A percentile compares a stretch with the other conserved stretches of the same genome.
Conservation (phyloP, 192 early-diverging fungal species). For the Diversispora epigaea region DNA sequence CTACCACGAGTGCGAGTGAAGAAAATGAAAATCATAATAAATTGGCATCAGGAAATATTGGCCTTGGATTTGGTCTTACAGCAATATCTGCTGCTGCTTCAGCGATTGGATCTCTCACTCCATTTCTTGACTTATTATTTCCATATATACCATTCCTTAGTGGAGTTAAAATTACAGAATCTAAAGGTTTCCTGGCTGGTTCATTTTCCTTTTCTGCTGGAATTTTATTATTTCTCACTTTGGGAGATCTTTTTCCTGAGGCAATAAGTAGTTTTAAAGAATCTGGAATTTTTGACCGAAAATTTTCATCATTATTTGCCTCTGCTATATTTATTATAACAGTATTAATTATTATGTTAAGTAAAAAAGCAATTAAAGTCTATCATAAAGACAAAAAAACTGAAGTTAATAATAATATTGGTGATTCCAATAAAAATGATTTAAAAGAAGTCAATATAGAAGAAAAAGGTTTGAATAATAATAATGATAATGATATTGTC, state of each 20-base stretch:
- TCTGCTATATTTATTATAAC: constrained; percentile 15
- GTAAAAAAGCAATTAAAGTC: neutral
- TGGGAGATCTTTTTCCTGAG: constrained; percentile 23
- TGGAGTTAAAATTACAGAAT: constrained; percentile 7
- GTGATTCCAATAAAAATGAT: neutral
- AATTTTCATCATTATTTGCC: neutral
- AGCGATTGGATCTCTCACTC: constrained; percentile 8
- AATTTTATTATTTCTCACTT: constrained; percentile 10
- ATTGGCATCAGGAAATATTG: constrained; percentile 15
- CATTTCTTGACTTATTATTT: constrained; percentile 21
- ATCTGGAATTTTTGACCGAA: neutral
- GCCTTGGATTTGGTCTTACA: constrained; percentile 28
- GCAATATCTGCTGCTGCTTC: neutral
- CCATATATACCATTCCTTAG: constrained; percentile 3
- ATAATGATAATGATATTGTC: neutral
- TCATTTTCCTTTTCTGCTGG: constrained; percentile 6
- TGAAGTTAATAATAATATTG: neutral
- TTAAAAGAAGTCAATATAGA: neutral
- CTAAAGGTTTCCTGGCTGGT: constrained; percentile 20
- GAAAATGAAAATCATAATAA: neutral
- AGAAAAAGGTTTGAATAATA: neutral
- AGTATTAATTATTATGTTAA: neutral
- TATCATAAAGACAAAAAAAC: neutral
- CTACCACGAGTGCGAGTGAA: neutral
- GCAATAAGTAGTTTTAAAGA: neutral